A percentile compares a stretch with the other conserved stretches of the same genome.
Evolutionary conservation across 2,329 filamentous ascomycete genomes (phyloP).

Genomic region (Bipolaris bicolor): DNA sequence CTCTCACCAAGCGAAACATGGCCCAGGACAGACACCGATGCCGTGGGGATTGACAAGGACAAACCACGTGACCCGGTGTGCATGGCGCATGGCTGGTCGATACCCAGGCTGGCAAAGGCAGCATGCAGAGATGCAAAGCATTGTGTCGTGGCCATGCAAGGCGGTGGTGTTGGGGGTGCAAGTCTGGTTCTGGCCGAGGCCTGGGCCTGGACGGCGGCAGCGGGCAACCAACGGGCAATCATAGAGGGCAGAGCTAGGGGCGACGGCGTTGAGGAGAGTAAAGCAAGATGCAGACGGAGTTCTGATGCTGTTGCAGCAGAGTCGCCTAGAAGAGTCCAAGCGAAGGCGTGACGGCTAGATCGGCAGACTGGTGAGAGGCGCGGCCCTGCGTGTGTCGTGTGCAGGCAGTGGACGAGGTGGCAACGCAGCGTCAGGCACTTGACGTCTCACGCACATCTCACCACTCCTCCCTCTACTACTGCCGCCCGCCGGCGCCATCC

Average conservation of each 20-base stretch:
- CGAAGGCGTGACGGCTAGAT: slow-evolving; percentile 18
- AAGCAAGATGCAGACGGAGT: background rate
- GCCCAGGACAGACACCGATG: too few species aligned
- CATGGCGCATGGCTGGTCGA: background rate
- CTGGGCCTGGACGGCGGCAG: slow-evolving; percentile 21
- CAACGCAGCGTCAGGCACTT: slow-evolving; percentile 29
- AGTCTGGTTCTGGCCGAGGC: background rate
- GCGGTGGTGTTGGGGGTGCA: background rate
- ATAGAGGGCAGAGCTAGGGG: background rate
- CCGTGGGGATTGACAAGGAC: background rate
- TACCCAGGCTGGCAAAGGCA: background rate
- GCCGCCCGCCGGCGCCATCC: background rate
- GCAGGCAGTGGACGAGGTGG: slow-evolving; percentile 26
- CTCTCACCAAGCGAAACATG: background rate
- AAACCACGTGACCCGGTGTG: background rate
- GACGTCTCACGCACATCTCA: slow-evolving; percentile 28
- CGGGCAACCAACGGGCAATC: slow-evolving; percentile 2
- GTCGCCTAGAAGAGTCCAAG: slow-evolving; percentile 2
- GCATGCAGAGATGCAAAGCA: background rate
- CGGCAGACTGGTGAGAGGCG: slow-evolving; percentile 23
- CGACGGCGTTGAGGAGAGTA: background rate
- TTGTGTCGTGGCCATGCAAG: slow-evolving; percentile 7
- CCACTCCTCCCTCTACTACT: slow-evolving; percentile 9
- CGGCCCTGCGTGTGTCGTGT: slow-evolving; percentile 18
- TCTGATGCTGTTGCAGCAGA: background rate